Conservation (phyloP, 805 yeast species). For the Wickerhamiella siamensis region DNA sequence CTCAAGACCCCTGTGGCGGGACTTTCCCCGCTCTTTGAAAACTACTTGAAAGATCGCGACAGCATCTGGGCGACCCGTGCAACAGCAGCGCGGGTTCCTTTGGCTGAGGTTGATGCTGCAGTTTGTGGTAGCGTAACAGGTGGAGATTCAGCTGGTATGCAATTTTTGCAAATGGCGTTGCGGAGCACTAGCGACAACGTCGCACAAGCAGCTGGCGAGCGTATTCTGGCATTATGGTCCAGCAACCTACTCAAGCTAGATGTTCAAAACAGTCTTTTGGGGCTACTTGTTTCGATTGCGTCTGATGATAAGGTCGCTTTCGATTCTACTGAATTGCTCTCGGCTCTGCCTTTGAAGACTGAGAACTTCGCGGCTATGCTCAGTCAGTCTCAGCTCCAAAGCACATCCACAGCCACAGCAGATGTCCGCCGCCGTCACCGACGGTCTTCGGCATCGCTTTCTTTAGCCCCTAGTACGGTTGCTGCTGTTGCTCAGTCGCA, state of each 20-base stretch:
- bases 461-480: conserved; percentile 40
- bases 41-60: not conserved
- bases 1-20: not conserved
- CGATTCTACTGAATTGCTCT: conserved; percentile 36
- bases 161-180: conserved; percentile 44
- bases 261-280: conserved; percentile 41
- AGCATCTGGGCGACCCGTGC: conserved; percentile 31
- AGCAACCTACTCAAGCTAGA: conserved; percentile 36
- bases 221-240: conserved; percentile 42
- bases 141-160: conserved; percentile 49
- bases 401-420: conserved; percentile 9
- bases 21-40: not conserved
- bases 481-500: conserved; percentile 65
- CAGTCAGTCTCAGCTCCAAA: conserved; percentile 41
- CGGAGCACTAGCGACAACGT: conserved; percentile 23
- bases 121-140: conserved; percentile 46
- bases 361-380: conserved; percentile 46
- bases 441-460: conserved; percentile 62
- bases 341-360: conserved; percentile 42
- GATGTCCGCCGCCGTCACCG: conserved; percentile 46
- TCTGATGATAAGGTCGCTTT: conserved; percentile 27
- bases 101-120: conserved; percentile 40
- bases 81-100: conserved; percentile 34
- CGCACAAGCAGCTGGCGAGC: conserved; percentile 34
- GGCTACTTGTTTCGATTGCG: conserved; percentile 44